Evolutionary conservation across 75 land plant species (phyloP).

Genomic region (Gnetum montanum): DNA sequence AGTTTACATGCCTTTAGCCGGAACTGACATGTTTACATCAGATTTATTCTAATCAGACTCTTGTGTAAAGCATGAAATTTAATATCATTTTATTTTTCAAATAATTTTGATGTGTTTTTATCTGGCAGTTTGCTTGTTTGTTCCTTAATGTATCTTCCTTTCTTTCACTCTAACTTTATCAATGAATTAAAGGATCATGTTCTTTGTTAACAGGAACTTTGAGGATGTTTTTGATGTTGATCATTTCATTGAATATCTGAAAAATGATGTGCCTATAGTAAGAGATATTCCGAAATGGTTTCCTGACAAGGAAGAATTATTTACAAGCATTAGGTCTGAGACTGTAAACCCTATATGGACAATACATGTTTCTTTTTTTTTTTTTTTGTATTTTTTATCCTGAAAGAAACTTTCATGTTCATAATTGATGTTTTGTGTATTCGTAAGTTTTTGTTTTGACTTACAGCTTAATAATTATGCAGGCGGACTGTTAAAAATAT

Average conservation of each 20-base stretch:
- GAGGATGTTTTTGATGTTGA: conserved; percentile 94
- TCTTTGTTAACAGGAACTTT: conserved; percentile 73
- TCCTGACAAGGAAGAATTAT: conserved; percentile 72
- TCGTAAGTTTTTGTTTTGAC: no score
- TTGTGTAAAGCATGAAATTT: no score
- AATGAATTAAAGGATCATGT: no score
- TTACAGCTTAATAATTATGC: no score
- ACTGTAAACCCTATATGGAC: neutral
- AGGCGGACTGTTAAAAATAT: conserved; percentile 93
- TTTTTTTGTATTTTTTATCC: neutral
- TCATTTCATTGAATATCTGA: conserved; percentile 83
- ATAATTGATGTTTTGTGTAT: neutral
- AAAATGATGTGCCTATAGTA: conserved; percentile 81
- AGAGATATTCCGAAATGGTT: conserved; percentile 76
- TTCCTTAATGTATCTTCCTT: no score
- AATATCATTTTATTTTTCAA: no score
- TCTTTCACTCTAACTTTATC: no score
- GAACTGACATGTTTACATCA: no score
- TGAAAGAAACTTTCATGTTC: neutral
- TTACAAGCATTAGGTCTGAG: conserved; percentile 72
- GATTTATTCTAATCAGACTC: no score
- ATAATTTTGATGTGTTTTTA: no score
- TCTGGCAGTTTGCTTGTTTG: no score
- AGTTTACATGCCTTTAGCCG: no score
- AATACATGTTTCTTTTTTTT: neutral